phyloP scores from a whole-genome alignment of 331 rosid genomes.

The Erythrophleum ivorense region DNA sequence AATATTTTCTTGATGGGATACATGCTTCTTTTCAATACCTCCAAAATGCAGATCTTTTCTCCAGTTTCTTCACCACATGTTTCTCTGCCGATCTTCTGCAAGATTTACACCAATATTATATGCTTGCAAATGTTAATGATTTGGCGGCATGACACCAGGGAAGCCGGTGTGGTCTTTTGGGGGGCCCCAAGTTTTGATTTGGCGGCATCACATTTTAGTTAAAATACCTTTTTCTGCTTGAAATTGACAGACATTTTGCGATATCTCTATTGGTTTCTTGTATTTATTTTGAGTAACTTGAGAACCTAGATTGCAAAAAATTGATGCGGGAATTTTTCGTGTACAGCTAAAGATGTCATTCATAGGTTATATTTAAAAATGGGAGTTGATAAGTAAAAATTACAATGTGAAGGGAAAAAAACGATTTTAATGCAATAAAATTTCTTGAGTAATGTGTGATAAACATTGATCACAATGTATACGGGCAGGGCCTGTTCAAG shows the following conservation, averaged over 20 bases:
- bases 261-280: neutral
- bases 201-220: neutral
- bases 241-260: neutral
- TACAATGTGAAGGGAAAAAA: too few species aligned
- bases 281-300: neutral
- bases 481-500: too few species aligned
- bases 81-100: neutral
- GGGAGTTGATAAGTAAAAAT: too few species aligned
- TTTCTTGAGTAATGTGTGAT: too few species aligned
- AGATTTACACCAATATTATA: too few species aligned
- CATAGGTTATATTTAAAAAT: neutral
- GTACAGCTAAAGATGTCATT: neutral
- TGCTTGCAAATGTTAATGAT: neutral
- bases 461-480: too few species aligned
- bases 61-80: neutral
- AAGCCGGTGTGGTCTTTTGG: neutral
- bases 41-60: neutral
- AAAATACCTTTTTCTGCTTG: neutral
- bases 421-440: too few species aligned
- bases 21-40: too few species aligned
- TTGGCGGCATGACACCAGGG: neutral
- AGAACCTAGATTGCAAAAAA: neutral
- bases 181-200: too few species aligned
- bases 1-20: too few species aligned
- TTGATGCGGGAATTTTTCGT: neutral